These are phyloP conservation scores for Epichloe coenophiala DNA, from an alignment of 2,329 filamentous ascomycete genomes.

Conservation along the genomic window DNA sequence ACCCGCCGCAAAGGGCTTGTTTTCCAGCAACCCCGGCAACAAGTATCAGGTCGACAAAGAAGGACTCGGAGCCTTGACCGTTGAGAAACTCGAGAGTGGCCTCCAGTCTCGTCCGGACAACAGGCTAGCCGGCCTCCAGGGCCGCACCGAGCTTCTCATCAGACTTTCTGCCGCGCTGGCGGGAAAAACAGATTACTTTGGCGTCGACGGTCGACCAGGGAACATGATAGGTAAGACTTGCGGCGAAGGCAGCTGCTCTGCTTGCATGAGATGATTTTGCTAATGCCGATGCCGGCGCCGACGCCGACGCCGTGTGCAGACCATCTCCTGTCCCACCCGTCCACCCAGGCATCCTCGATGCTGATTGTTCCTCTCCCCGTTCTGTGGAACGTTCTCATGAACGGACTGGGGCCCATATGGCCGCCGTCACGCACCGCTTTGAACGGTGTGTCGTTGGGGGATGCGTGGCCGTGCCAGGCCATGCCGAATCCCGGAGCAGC, in stretches of 20 bases:
- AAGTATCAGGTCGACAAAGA: slow-evolving; percentile 82
- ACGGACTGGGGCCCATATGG: slow-evolving; percentile 79
- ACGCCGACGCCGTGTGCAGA: slow-evolving; percentile 35
- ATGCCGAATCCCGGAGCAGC: slow-evolving; percentile 52
- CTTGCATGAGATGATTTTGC: neutral
- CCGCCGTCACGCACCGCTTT: slow-evolving; percentile 74
- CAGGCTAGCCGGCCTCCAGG: slow-evolving; percentile 71
- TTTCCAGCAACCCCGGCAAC: slow-evolving; percentile 70
- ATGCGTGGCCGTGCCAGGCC: slow-evolving; percentile 81
- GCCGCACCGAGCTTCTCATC: slow-evolving; percentile 66
- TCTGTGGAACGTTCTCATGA: slow-evolving; percentile 83
- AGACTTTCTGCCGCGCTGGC: slow-evolving; percentile 61
- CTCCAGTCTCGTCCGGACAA: slow-evolving; percentile 76
- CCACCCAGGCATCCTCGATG: slow-evolving; percentile 76
- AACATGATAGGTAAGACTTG: slow-evolving; percentile 70
- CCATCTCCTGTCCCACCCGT: slow-evolving; percentile 82
- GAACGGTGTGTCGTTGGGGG: slow-evolving; percentile 75
- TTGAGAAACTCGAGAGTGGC: slow-evolving; percentile 62
- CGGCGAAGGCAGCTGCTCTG: no score
- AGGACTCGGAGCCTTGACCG: slow-evolving; percentile 60
- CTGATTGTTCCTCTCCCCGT: slow-evolving; percentile 79
- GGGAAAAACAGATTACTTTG: slow-evolving; percentile 72
- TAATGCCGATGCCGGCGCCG: neutral
- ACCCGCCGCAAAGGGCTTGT: slow-evolving; percentile 44
- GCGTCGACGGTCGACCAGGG: slow-evolving; percentile 69